Evolutionary conservation across 2,329 filamentous ascomycete genomes (phyloP).

Genomic region (Colletotrichum euphorbiae): DNA sequence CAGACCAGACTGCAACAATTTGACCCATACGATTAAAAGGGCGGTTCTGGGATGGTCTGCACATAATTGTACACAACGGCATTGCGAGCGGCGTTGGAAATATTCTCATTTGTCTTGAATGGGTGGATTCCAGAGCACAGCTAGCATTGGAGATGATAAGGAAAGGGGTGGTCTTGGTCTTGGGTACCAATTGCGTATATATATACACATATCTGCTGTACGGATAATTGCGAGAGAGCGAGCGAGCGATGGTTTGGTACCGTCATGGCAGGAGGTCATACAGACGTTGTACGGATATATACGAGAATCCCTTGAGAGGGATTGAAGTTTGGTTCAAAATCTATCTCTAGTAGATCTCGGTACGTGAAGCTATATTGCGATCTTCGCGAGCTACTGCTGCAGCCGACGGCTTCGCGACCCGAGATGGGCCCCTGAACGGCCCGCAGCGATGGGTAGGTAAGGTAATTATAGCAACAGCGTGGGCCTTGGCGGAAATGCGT

Average conservation of each 20-base stretch:
- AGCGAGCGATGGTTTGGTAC: not conserved
- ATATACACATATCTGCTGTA: not conserved
- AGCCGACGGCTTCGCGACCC: not conserved
- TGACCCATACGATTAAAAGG: constrained; percentile 3
- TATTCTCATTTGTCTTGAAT: constrained; percentile 19
- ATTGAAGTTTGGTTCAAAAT: not conserved
- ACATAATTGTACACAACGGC: constrained; percentile 19
- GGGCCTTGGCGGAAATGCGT: not conserved
- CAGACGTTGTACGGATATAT: constrained; percentile 3
- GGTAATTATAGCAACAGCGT: not conserved
- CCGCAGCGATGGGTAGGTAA: not conserved
- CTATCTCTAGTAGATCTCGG: not conserved
- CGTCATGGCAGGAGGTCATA: not conserved
- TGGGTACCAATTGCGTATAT: constrained; percentile 1
- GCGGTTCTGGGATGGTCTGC: constrained; percentile 4
- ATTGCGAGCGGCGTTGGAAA: constrained; percentile 38
- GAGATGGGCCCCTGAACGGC: not conserved
- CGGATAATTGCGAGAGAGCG: not conserved
- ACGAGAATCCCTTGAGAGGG: not conserved
- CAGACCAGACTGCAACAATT: not conserved
- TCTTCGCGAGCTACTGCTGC: not conserved
- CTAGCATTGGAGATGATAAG: not conserved
- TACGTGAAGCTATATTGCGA: not conserved
- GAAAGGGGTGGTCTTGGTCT: not conserved
- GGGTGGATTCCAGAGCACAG: not conserved